These are phyloP conservation scores for Reticulascus tulasneorum DNA, from an alignment of 2,329 filamentous ascomycete species.

Conservation along the genomic window DNA sequence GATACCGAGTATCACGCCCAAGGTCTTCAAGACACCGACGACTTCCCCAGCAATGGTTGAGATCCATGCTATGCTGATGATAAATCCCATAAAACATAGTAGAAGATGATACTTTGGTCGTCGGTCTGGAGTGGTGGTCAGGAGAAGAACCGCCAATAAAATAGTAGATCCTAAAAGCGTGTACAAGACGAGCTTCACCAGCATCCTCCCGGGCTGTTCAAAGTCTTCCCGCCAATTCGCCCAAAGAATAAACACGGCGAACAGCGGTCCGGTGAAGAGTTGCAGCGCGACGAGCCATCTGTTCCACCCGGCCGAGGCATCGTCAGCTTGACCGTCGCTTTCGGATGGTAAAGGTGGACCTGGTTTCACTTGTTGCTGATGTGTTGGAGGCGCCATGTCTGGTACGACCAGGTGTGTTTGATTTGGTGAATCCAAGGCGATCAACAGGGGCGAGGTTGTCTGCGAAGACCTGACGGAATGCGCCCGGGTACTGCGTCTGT, in stretches of 20 bases:
- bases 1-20: slow-evolving; percentile 89
- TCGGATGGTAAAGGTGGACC: slow-evolving; percentile 7
- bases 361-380: slow-evolving; percentile 4
- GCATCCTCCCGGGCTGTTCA: slow-evolving; percentile 43
- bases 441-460: slow-evolving; percentile 25
- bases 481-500: slow-evolving; percentile 44
- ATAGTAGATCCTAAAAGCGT: slow-evolving; percentile 67
- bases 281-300: slow-evolving; percentile 86
- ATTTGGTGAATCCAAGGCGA: slow-evolving; percentile 19
- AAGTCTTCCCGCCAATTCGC: slow-evolving; percentile 60
- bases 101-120: slow-evolving; percentile 72
- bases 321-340: slow-evolving; percentile 15
- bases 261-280: slow-evolving; percentile 80
- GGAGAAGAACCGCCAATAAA: slow-evolving; percentile 61
- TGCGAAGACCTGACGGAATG: slow-evolving; percentile 20
- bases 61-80: slow-evolving; percentile 93
- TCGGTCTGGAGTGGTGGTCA: slow-evolving; percentile 62
- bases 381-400: slow-evolving; percentile 3
- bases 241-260: slow-evolving; percentile 74
- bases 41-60: slow-evolving; percentile 94
- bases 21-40: slow-evolving; percentile 86
- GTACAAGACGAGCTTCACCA: slow-evolving; percentile 56
- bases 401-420: slow-evolving; percentile 9
- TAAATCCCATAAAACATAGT: slow-evolving; percentile 84
- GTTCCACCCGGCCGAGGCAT: slow-evolving; percentile 65